A percentile compares a stretch with the other conserved stretches of the same genome.
Evolutionary conservation across 2,329 filamentous ascomycete species (phyloP).

Genomic region (Penicillium glabrum): DNA sequence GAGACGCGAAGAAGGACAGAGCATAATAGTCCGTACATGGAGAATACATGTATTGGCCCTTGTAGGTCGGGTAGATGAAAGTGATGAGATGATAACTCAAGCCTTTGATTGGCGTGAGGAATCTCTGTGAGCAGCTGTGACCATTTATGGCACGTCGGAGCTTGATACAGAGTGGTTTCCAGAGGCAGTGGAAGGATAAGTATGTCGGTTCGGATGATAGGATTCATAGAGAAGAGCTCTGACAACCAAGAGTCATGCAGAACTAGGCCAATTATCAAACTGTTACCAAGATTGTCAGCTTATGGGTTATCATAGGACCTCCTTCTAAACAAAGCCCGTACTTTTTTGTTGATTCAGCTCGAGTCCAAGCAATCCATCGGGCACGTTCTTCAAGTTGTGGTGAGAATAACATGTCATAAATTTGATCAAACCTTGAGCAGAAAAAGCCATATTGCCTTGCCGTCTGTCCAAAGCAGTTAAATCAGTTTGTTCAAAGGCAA

Average conservation of each 20-base stretch:
- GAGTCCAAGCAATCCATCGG: conserved; percentile 7
- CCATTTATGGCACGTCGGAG: not conserved
- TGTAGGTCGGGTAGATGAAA: conserved; percentile 3
- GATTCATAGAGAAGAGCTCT: conserved; percentile 3
- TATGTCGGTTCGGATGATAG: conserved; percentile 1
- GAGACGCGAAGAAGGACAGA: conserved; percentile 8
- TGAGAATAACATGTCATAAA: not conserved
- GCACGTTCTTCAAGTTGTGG: not conserved
- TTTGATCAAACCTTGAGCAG: not conserved
- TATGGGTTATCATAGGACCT: not conserved
- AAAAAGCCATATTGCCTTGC: conserved; percentile 3
- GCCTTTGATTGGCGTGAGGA: not conserved
- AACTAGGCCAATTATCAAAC: conserved; percentile 9
- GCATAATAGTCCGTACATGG: conserved; percentile 9
- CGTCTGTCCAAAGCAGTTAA: not conserved
- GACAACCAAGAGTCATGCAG: conserved; percentile 12
- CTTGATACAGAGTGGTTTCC: not conserved
- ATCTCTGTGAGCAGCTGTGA: not conserved
- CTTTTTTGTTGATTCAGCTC: conserved; percentile 9
- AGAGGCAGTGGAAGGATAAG: not conserved
- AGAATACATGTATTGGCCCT: conserved; percentile 1
- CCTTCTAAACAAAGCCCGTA: not conserved
- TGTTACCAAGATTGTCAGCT: not conserved
- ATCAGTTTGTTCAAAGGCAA: not conserved
- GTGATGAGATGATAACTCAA: not conserved